These are phyloP conservation scores for Hypoxylon sp. DNA, from an alignment of 2,329 filamentous ascomycete species.

Conservation along the genomic window DNA sequence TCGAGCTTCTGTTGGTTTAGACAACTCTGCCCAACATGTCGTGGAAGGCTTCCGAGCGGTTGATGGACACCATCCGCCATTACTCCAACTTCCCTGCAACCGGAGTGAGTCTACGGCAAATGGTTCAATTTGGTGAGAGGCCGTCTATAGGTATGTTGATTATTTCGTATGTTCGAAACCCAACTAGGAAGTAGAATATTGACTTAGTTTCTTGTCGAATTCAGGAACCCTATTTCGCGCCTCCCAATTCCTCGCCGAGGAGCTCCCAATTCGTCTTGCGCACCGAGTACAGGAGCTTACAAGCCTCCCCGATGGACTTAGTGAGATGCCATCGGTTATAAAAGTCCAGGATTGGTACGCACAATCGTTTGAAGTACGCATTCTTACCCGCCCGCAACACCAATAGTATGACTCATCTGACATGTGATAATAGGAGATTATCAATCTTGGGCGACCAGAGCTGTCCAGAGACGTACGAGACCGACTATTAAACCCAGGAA, in stretches of 20 bases:
- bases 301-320: slow-evolving; percentile 91
- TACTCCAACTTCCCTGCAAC: slow-evolving; percentile 98
- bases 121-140: slow-evolving; percentile 98
- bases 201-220: no score
- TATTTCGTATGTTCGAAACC: no score
- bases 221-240: slow-evolving; percentile 94
- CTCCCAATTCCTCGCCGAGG: slow-evolving; percentile 97
- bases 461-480: slow-evolving; percentile 80
- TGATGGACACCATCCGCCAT: slow-evolving; percentile 98
- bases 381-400: slow-evolving; percentile 19
- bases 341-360: slow-evolving; percentile 98
- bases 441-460: slow-evolving; percentile 79
- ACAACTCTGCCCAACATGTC: slow-evolving; percentile 69
- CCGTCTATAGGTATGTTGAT: slow-evolving; percentile 80
- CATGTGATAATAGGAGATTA: slow-evolving; percentile 78
- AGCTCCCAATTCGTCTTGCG: slow-evolving; percentile 94
- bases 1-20: slow-evolving; percentile 33
- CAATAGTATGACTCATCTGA: slow-evolving; percentile 46
- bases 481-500: slow-evolving; percentile 75
- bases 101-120: slow-evolving; percentile 94
- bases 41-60: slow-evolving; percentile 87
- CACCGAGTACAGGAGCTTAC: slow-evolving; percentile 95
- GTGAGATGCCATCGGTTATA: slow-evolving; percentile 96
- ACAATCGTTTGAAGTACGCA: slow-evolving; percentile 93
- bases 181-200: no score